These are phyloP conservation scores for Dillenia suffruticosa DNA, from an alignment of 164 flowering plant genomes.

Conservation along the genomic window DNA sequence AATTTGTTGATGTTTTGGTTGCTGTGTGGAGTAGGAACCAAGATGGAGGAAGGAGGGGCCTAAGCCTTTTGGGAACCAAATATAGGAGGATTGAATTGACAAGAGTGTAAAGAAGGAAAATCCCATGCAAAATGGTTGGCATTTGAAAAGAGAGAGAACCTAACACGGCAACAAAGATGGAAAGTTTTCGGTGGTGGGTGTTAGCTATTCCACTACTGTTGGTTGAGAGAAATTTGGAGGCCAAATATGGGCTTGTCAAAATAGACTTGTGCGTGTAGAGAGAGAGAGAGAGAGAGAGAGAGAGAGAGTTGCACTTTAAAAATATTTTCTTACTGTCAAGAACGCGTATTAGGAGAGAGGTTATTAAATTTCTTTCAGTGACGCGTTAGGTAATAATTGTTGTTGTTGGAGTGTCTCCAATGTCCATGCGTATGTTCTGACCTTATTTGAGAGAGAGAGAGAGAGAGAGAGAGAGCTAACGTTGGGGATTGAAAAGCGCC, in stretches of 20 bases:
- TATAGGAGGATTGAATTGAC: conserved; percentile 27
- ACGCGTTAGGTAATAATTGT: conserved; percentile 22
- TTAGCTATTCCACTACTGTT: neutral
- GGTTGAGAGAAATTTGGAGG: conserved; percentile 11
- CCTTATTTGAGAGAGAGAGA: neutral
- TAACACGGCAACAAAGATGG: neutral
- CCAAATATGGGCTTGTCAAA: neutral
- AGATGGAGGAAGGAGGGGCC: conserved; percentile 23
- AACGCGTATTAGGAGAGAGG: conserved; percentile 10
- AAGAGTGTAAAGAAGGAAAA: conserved; percentile 33
- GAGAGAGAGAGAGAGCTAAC: neutral
- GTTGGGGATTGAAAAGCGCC: conserved; percentile 13
- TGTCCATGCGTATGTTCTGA: neutral
- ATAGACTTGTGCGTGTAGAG: neutral
- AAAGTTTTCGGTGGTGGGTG: neutral
- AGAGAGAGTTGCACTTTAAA: neutral
- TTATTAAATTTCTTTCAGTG: neutral
- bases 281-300: neutral
- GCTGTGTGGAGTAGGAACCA: conserved; percentile 18
- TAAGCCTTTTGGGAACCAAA: conserved; percentile 41
- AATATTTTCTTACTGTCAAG: neutral
- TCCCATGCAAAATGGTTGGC: conserved; percentile 29
- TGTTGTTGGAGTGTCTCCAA: conserved; percentile 3
- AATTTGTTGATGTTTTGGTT: neutral
- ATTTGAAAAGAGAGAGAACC: conserved; percentile 2